phyloP scores from a whole-genome alignment of 2,329 filamentous ascomycete genomes.

The Botrytis medusae region DNA sequence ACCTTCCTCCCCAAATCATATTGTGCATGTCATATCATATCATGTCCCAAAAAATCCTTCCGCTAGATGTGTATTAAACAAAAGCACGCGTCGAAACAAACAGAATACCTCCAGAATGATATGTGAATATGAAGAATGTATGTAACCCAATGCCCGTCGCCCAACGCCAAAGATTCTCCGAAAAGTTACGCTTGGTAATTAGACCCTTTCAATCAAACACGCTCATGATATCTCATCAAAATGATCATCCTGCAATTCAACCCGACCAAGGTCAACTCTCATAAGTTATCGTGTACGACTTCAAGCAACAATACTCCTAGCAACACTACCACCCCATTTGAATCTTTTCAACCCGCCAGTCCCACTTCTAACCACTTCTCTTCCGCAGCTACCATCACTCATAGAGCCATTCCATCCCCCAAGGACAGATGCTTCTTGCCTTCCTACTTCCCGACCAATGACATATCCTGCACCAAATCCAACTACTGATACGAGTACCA shows the following conservation, averaged over 20 bases:
- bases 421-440: constrained; percentile 50
- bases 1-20: neutral
- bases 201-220: neutral
- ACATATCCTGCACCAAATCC: constrained; percentile 69
- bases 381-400: constrained; percentile 33
- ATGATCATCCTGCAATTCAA: neutral
- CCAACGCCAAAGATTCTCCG: neutral
- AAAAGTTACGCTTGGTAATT: neutral
- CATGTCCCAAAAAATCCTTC: neutral
- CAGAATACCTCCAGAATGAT: neutral
- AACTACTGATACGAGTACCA: constrained; percentile 66
- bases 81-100: neutral
- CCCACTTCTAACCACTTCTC: constrained; percentile 31
- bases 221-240: constrained; percentile 2
- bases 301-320: constrained; percentile 34
- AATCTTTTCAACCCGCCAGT: constrained; percentile 36
- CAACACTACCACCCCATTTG: constrained; percentile 36
- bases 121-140: neutral
- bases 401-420: constrained; percentile 32
- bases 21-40: neutral
- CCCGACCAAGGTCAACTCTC: neutral
- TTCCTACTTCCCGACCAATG: constrained; percentile 64
- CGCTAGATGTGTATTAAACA: neutral
- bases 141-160: neutral
- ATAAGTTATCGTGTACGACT: neutral